Conservation (phyloP, 805 yeast genomes). For the Metschnikowia orientalis region DNA sequence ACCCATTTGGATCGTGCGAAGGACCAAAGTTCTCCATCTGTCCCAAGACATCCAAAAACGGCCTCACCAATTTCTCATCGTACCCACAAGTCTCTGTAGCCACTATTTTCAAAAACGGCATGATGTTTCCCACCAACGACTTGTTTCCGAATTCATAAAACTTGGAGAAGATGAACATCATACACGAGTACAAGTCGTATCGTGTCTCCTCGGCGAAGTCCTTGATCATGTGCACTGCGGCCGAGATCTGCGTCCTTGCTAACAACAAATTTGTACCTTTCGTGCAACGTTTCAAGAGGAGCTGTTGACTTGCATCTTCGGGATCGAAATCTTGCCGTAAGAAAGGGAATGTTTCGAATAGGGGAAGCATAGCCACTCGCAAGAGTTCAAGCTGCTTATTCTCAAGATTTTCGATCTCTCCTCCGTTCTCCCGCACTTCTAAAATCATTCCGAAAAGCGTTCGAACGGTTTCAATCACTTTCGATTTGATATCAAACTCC, state of each 20-base stretch:
- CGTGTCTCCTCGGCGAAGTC: conserved; percentile 60
- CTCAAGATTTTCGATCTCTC: conserved; percentile 19
- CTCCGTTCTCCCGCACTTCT: conserved; percentile 25
- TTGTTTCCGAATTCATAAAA: conserved; percentile 45
- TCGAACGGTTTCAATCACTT: conserved; percentile 37
- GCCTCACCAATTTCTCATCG: conserved; percentile 21
- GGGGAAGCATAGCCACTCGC: conserved; percentile 61
- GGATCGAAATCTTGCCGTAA: conserved; percentile 44
- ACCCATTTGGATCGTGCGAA: conserved; percentile 17
- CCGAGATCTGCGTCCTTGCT: conserved; percentile 46
- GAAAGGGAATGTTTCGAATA: conserved; percentile 58
- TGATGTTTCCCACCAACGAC: conserved; percentile 43
- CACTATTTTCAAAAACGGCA: conserved; percentile 39
- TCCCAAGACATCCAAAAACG: conserved; percentile 19
- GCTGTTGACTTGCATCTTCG: conserved; percentile 22
- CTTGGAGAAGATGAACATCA: conserved; percentile 58
- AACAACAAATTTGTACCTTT: conserved; percentile 37
- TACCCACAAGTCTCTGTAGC: conserved; percentile 20
- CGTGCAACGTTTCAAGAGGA: conserved; percentile 26
- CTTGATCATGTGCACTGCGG: conserved; percentile 58
- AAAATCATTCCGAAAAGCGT: conserved; percentile 27
- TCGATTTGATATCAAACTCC: conserved; percentile 57
- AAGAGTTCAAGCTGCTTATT: conserved; percentile 59
- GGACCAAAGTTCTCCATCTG: conserved; percentile 2
- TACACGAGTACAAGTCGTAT: conserved; percentile 66